phyloP scores from a whole-genome alignment of 208 protist genomes.

The Leishmania gerbilli region DNA sequence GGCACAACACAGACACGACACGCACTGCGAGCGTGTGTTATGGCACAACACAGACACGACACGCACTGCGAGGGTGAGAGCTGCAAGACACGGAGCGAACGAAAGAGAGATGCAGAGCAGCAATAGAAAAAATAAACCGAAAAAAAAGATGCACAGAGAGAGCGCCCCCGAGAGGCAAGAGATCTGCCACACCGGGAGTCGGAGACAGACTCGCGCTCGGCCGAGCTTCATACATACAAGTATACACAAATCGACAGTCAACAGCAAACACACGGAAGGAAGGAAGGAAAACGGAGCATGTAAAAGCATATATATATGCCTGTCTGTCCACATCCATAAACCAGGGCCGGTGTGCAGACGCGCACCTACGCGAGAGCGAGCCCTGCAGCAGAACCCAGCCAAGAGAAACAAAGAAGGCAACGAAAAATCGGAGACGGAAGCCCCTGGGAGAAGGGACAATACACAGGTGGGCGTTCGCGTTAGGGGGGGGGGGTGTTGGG shows the following conservation, averaged over 20 bases:
- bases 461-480: too few species aligned
- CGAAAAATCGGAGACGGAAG: not conserved
- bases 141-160: not conserved
- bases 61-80: slow-evolving; percentile 10
- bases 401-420: not conserved
- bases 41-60: not conserved
- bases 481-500: too few species aligned
- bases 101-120: not conserved
- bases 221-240: not conserved
- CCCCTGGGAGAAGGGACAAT: not conserved
- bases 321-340: not conserved
- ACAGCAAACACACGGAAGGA: not conserved
- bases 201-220: not conserved
- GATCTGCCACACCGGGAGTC: not conserved
- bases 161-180: not conserved
- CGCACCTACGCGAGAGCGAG: not conserved
- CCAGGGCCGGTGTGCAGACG: too few species aligned
- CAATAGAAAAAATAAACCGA: not conserved
- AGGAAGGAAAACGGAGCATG: not conserved
- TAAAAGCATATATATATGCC: not conserved
- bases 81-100: not conserved
- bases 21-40: not conserved
- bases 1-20: not conserved
- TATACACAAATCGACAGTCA: not conserved
- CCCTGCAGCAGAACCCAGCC: not conserved